Evolutionary conservation across 2,329 filamentous ascomycete genomes (phyloP).

Genomic region (Diaporthe vexans): DNA sequence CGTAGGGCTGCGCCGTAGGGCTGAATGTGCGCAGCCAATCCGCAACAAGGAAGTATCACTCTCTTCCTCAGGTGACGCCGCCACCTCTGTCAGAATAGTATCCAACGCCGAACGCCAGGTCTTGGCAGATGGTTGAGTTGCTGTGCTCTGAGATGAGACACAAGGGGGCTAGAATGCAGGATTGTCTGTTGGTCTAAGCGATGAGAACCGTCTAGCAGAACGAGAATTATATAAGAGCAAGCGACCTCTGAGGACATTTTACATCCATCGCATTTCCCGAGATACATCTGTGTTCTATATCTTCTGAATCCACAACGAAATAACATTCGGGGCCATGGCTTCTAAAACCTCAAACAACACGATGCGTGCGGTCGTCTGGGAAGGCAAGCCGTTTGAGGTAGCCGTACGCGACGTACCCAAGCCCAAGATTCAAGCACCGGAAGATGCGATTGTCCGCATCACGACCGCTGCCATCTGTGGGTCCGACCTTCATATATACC

Average conservation of each 20-base stretch:
- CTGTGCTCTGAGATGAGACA: not conserved
- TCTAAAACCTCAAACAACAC: not conserved
- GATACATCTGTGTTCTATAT: not conserved
- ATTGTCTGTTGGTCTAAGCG: not conserved
- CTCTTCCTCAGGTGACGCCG: not conserved
- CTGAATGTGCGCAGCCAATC: not conserved
- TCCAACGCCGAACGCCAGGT: not conserved
- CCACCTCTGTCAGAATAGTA: not conserved
- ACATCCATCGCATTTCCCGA: not conserved
- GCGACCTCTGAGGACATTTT: not conserved
- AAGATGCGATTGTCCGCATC: slow-evolving; percentile 20
- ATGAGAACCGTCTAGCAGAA: not conserved
- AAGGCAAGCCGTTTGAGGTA: slow-evolving; percentile 34
- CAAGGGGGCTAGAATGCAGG: not conserved
- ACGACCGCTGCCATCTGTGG: slow-evolving; percentile 26
- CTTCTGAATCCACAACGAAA: not conserved
- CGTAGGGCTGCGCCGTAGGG: not conserved
- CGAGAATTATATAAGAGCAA: not conserved
- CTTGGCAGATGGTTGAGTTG: not conserved
- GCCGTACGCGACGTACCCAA: slow-evolving; percentile 4
- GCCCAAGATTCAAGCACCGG: not conserved
- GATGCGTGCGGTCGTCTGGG: slow-evolving; percentile 23
- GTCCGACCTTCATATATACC: slow-evolving; percentile 15
- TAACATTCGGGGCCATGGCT: not conserved
- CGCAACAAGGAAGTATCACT: not conserved